Evolutionary conservation across 1,284 basidiomycete genomes (phyloP).

Genomic region (Boletus subluridellus): DNA sequence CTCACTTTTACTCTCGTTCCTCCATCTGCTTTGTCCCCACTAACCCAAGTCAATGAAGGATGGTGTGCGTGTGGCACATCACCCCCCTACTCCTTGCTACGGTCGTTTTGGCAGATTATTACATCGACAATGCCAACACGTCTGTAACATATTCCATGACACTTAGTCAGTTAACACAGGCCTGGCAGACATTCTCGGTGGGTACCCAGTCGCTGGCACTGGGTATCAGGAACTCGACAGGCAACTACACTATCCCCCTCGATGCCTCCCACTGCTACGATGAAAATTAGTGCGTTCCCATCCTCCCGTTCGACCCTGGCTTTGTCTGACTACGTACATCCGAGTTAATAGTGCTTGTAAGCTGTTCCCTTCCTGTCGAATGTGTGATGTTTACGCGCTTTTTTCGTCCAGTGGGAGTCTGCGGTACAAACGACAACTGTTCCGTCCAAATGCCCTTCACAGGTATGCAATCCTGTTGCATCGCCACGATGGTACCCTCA

Average conservation of each 20-base stretch:
- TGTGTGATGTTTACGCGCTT: background rate
- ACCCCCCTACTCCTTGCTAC: slow-evolving; percentile 13
- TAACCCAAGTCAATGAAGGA: slow-evolving; percentile 1
- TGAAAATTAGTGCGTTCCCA: slow-evolving; percentile 24
- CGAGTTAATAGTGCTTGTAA: slow-evolving; percentile 16
- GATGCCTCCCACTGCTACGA: slow-evolving; percentile 24
- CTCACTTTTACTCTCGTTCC: background rate
- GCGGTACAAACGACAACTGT: slow-evolving; percentile 17
- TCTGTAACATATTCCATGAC: slow-evolving; percentile 19
- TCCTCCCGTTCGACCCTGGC: background rate
- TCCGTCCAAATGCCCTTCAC: slow-evolving; percentile 22
- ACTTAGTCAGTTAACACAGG: slow-evolving; percentile 10
- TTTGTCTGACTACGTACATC: background rate
- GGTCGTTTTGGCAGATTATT: slow-evolving; percentile 17
- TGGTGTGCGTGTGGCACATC: slow-evolving; percentile 5
- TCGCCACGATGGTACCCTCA: background rate
- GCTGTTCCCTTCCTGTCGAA: background rate
- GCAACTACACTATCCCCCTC: slow-evolving; percentile 17
- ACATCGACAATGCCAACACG: slow-evolving; percentile 24
- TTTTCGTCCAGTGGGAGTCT: slow-evolving; percentile 18
- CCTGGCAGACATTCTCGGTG: slow-evolving; percentile 18
- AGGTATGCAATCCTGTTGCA: slow-evolving; percentile 7
- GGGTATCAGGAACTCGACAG: slow-evolving; percentile 20
- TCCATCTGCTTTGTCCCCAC: background rate
- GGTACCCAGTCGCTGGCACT: slow-evolving; percentile 2